Evolutionary conservation across 2,329 filamentous ascomycete species (phyloP), one percentile per base, ranked within the genome.

Genomic region (Fusarium falciforme): DNA sequence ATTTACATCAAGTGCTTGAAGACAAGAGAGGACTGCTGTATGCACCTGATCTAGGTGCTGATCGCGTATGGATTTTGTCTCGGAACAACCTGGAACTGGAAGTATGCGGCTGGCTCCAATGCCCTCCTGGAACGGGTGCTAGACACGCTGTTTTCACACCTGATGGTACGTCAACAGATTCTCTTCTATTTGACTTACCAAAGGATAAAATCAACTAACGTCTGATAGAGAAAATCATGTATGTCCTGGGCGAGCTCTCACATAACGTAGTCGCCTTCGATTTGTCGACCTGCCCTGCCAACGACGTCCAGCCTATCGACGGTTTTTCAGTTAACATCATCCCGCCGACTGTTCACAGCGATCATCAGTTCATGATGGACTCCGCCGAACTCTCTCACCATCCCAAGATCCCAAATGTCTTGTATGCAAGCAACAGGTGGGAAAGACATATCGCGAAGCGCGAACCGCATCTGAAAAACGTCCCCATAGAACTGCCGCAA

Each of bases 241-340:
- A 63, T 63, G 61, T 63, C 61, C 38, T 63, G 17, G 61, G 61
- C 5, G 61, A 63, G 25, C 61, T 63, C 22, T 63, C 61, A 22
- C 61, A 63, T 22, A 42, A 29, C 16, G 16, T 63, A 17, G 17
- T 55, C 12, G 35, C 42, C 14, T 63, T 63, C 16, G 61, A 63
- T 14, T 33, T 63, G 44, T 63, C 61, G 2, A 14, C 35, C 16
- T 22, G 31, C 16, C 47, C 47, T 4, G 61, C 20, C 47, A 17
- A 31, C 2, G 33, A 63, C 5, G 42, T 63, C 27, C 44, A 63
- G 14, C 61, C 31, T 25, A 40, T 63, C 33, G 27, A 40, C 33
- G 61, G 42, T 5, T 54, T 55, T 42, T 22, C 25, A 14, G 44
- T 47, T 10, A 40, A 63, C 22, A 31, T 63, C 33, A 54, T 63